Evolutionary conservation across 768 basidiomycete genomes (phyloP).

Genomic region (Strobilomyces confusus): DNA sequence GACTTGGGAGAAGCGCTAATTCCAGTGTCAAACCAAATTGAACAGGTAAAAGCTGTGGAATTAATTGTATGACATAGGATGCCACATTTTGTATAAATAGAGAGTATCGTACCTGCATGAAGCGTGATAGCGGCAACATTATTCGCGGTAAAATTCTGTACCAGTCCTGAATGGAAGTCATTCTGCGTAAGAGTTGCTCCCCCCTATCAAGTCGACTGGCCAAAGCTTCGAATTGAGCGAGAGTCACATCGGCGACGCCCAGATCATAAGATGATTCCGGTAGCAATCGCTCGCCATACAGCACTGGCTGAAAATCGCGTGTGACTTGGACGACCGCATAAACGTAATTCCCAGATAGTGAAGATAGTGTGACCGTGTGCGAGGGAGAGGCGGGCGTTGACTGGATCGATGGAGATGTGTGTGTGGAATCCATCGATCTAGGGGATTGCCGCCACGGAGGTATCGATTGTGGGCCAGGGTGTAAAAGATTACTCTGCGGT

Average conservation of each 20-base stretch:
- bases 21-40: slow-evolving; percentile 78
- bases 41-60: slow-evolving; percentile 50
- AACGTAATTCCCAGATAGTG: slow-evolving; percentile 85
- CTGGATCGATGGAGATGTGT: slow-evolving; percentile 69
- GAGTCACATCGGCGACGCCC: slow-evolving; percentile 79
- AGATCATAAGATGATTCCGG: slow-evolving; percentile 73
- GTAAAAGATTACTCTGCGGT: slow-evolving; percentile 26
- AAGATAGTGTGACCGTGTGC: slow-evolving; percentile 78
- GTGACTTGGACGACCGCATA: slow-evolving; percentile 89
- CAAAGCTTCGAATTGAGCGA: slow-evolving; percentile 72
- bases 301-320: slow-evolving; percentile 84
- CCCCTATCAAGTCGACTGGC: slow-evolving; percentile 49
- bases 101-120: slow-evolving; percentile 58
- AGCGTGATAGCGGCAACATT: slow-evolving; percentile 72
- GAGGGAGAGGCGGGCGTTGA: slow-evolving; percentile 43
- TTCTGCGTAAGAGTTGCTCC: slow-evolving; percentile 31
- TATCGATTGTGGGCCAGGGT: slow-evolving; percentile 34
- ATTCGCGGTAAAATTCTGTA: slow-evolving; percentile 40
- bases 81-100: slow-evolving; percentile 3
- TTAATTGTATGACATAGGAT: slow-evolving; percentile 9
- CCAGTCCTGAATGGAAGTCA: slow-evolving; percentile 41
- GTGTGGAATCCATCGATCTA: slow-evolving; percentile 46
- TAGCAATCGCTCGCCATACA: slow-evolving; percentile 71
- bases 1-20: slow-evolving; percentile 58
- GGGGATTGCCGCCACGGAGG: slow-evolving; percentile 35